These are phyloP conservation scores for Linderniella brevidens DNA, from an alignment of 257 asterid species.

Conservation along the genomic window DNA sequence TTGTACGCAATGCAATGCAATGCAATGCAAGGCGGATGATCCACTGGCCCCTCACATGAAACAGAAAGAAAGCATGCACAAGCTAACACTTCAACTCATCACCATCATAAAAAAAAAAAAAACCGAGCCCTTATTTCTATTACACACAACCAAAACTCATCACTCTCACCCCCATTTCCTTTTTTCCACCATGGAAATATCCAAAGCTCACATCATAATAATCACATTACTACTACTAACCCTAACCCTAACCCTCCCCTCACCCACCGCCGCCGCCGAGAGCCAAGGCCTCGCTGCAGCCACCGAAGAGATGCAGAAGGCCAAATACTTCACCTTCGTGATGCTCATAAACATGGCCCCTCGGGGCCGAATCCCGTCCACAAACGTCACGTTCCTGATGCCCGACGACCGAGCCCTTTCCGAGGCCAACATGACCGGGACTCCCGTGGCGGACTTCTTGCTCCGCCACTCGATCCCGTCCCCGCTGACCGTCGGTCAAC, in stretches of 20 bases:
- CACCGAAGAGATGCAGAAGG: conserved; percentile 51
- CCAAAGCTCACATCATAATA: no score
- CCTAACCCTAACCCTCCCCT: background rate
- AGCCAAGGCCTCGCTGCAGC: conserved; percentile 20
- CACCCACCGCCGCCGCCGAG: background rate
- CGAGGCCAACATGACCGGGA: conserved; percentile 13
- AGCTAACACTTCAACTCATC: no score
- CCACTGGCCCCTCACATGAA: no score
- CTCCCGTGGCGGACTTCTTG: conserved; percentile 30
- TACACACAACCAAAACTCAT: no score
- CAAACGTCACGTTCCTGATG: conserved; percentile 54
- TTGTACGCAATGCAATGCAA: no score
- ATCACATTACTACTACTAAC: background rate
- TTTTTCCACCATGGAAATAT: no score
- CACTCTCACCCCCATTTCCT: no score
- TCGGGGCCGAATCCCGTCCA: conserved; percentile 9
- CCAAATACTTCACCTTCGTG: conserved; percentile 59
- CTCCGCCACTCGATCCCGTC: conserved; percentile 58
- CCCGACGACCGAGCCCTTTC: conserved; percentile 48
- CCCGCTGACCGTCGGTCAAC: conserved; percentile 40
- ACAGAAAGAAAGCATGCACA: no score
- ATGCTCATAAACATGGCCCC: conserved; percentile 69
- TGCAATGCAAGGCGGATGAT: no score
- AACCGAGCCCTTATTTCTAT: no score
- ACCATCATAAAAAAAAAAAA: no score